A percentile compares a stretch with the other conserved stretches of the same genome.
Conservation (phyloP, 75 land plant genomes). For the Picea glauca region DNA sequence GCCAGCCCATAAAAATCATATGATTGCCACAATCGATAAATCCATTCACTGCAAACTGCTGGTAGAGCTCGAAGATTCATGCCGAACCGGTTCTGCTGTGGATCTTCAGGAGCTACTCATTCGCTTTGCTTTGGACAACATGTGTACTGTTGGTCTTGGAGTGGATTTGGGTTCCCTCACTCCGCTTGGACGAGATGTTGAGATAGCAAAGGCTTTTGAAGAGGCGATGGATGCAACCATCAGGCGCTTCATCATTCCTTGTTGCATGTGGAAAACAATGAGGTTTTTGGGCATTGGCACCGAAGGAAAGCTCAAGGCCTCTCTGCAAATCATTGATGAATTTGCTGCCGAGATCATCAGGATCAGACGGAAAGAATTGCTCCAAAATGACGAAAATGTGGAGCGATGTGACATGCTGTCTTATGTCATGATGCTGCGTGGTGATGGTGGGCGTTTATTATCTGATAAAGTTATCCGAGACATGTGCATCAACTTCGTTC, state of each 20-base stretch:
- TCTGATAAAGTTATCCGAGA: conserved; percentile 68
- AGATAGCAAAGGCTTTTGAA: conserved; percentile 31
- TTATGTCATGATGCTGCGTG: conserved; percentile 41
- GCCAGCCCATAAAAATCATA: background rate
- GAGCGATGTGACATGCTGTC: conserved; percentile 52
- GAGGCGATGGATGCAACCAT: conserved; percentile 57
- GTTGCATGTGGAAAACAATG: conserved; percentile 54
- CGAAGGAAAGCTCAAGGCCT: conserved; percentile 47
- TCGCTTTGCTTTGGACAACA: conserved; percentile 21
- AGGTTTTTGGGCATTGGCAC: conserved; percentile 41
- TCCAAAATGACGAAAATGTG: background rate
- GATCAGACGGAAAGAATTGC: conserved; percentile 39
- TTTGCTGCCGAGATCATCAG: conserved; percentile 50
- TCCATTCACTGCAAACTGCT: conserved; percentile 6
- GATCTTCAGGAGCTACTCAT: conserved; percentile 29
- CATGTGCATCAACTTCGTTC: conserved; percentile 74
- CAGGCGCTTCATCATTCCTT: conserved; percentile 54
- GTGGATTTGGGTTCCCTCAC: conserved; percentile 18
- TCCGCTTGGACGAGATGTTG: conserved; percentile 9
- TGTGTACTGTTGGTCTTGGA: conserved; percentile 21
- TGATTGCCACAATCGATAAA: background rate
- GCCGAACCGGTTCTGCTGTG: conserved; percentile 7
- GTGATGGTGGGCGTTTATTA: conserved; percentile 44
- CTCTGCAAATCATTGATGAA: conserved; percentile 44
- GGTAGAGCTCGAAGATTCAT: background rate